Evolutionary conservation across 2,329 filamentous ascomycete genomes (phyloP), one percentile per base, ranked within the genome.

Genomic region (Chrysoporthe austroafricana): DNA sequence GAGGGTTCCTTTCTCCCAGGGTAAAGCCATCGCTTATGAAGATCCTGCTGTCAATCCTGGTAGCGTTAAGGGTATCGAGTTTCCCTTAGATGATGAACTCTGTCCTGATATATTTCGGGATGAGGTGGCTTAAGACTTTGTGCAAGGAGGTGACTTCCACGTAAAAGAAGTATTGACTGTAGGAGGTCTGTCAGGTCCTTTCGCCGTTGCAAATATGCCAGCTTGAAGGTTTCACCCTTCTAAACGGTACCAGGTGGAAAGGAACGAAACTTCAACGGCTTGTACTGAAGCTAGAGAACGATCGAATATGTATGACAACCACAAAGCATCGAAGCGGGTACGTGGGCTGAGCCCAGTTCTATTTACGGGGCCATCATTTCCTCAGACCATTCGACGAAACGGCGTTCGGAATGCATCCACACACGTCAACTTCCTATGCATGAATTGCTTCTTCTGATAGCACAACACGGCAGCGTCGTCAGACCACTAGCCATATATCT

Each of bases 11-110:
- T 36, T 57, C 34, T 57, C 54, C 54, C 34, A 57, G 3, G 32
- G 54, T 18, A 57, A n/a, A 16, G 54, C 32, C 54, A 57, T 57
- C 7, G 54, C 54, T 39, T 39, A n/a, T n/a, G 32, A n/a, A 57
- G 32, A 13, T 36, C 32, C 54, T 57, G 16, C 16, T 39, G 8
- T 36, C 1, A 2, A 4, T 14, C 8, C 16, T 57, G 1, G 7
- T 57, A 13, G 11, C 16, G 16, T 39, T 4, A 18, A 21, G 34
- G 8, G 36, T 8, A 4, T 2, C 26, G 16, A n/a, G 50, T 14
- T 21, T 52, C 50, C 14, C 26, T 9, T 39, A 9, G 36, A 39
- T 39, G 36, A 39, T 54, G 26, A 52, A 16, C 11, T 16, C 4
- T 39, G 36, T 39, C 9, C 36, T 39, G 36, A 9, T 6, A 6